Conservation (phyloP, 345 rosid genomes). For the Kandelia obovata region DNA sequence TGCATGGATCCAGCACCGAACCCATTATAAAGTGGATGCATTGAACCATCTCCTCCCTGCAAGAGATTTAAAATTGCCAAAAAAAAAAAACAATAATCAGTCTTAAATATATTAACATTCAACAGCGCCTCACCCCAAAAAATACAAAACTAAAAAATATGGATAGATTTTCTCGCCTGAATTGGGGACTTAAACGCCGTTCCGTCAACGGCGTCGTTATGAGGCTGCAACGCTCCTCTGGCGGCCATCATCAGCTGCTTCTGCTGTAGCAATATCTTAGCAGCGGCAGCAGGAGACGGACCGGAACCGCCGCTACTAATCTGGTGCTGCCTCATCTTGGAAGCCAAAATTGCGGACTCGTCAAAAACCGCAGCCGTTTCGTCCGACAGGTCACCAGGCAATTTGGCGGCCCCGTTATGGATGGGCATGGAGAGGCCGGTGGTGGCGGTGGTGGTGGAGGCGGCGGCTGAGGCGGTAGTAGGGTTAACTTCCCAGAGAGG, state of each 20-base stretch:
- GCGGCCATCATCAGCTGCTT: slow-evolving; percentile 52
- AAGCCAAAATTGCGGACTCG: slow-evolving; percentile 34
- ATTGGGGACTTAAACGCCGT: slow-evolving; percentile 38
- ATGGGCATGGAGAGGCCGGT: slow-evolving; percentile 21
- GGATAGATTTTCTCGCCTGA: slow-evolving; percentile 22
- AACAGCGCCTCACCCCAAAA: too few species aligned
- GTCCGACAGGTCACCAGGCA: too few species aligned
- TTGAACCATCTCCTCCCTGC: slow-evolving; percentile 44
- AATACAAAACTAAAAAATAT: too few species aligned
- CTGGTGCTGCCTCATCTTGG: slow-evolving; percentile 47
- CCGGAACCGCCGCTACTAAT: slow-evolving; percentile 40
- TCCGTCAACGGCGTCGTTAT: slow-evolving; percentile 44
- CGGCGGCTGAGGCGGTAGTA: too few species aligned
- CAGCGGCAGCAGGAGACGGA: slow-evolving; percentile 20
- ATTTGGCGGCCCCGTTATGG: too few species aligned
- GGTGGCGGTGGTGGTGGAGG: neutral
- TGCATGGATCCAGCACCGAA: slow-evolving; percentile 56
- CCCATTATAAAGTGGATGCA: slow-evolving; percentile 51
- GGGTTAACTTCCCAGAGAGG: slow-evolving; percentile 28
- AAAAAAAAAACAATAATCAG: neutral
- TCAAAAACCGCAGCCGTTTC: slow-evolving; percentile 30
- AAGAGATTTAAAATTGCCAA: neutral
- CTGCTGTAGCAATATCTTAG: slow-evolving; percentile 47
- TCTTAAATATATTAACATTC: neutral
- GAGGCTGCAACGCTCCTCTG: slow-evolving; percentile 21